A percentile compares a stretch with the other conserved stretches of the same genome.
phyloP scores from a whole-genome alignment of 176 grass and related monocot species.

The Thinopyrum elongatum region DNA sequence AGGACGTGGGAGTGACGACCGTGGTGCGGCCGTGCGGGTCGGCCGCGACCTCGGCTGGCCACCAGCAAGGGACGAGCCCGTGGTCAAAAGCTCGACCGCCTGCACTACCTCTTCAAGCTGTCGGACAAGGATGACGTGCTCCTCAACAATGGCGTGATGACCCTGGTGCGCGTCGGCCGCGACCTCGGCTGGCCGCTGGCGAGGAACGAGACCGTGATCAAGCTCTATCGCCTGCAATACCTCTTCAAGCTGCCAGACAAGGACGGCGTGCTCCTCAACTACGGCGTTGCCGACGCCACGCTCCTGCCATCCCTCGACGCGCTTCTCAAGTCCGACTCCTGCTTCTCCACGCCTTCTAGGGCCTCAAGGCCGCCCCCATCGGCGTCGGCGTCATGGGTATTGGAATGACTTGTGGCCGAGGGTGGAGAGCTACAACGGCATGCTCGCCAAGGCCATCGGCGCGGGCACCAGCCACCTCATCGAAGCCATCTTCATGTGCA shows the following conservation, averaged over 20 bases:
- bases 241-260: slow-evolving; percentile 76
- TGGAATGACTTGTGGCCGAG: slow-evolving; percentile 75
- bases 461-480: slow-evolving; percentile 73
- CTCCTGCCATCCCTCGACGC: slow-evolving; percentile 59
- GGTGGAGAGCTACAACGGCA: slow-evolving; percentile 70
- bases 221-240: slow-evolving; percentile 69
- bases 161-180: slow-evolving; percentile 57
- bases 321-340: slow-evolving; percentile 53
- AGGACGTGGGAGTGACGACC: too few species aligned
- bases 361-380: background rate
- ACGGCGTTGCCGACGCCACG: slow-evolving; percentile 47
- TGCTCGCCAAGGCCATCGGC: slow-evolving; percentile 71
- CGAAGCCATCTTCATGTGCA: slow-evolving; percentile 83
- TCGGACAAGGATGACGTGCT: too few species aligned
- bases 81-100: too few species aligned
- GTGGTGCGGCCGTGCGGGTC: too few species aligned
- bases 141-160: slow-evolving; percentile 24
- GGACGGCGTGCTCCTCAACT: slow-evolving; percentile 75
- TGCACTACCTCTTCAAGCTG: too few species aligned
- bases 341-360: slow-evolving; percentile 52
- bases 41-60: too few species aligned
- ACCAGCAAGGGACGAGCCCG: too few species aligned
- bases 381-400: slow-evolving; percentile 26
- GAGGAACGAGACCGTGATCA: slow-evolving; percentile 79
- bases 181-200: slow-evolving; percentile 84